Evolutionary conservation across 139 green algal species (phyloP).

Genomic region (Coccomyxa sp.): DNA sequence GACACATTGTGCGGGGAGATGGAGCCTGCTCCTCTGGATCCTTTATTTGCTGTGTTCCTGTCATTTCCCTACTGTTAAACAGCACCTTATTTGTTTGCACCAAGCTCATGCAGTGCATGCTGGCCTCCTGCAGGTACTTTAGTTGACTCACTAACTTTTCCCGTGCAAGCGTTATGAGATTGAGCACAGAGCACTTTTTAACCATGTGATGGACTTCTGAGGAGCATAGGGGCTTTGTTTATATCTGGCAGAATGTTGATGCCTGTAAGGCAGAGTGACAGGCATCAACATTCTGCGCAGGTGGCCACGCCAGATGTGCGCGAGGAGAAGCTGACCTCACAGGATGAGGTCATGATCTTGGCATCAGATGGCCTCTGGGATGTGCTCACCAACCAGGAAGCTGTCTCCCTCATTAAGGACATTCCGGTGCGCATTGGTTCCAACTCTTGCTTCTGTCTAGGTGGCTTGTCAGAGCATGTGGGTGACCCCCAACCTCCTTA

Average conservation of each 20-base stretch:
- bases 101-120: too few relatives aligned
- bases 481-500: neutral
- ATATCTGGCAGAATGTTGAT: too few relatives aligned
- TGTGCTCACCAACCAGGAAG: constrained; percentile 80
- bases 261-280: neutral
- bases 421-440: constrained; percentile 12
- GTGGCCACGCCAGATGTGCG: constrained; percentile 71
- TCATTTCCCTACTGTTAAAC: too few relatives aligned
- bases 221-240: too few relatives aligned
- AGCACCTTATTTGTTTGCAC: too few relatives aligned
- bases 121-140: too few relatives aligned
- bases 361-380: constrained; percentile 95
- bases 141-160: too few relatives aligned
- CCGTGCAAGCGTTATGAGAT: neutral
- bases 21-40: too few relatives aligned
- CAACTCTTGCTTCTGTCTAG: neutral
- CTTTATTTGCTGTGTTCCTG: too few relatives aligned
- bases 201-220: too few relatives aligned
- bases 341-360: constrained; percentile 77
- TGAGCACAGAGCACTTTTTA: neutral
- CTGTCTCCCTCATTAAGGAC: constrained; percentile 35
- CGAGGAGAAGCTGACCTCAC: constrained; percentile 56
- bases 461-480: neutral
- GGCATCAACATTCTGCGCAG: neutral
- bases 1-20: too few relatives aligned